These are phyloP conservation scores for Meripilus lineatus DNA, from an alignment of 1,284 basidiomycete genomes.

Conservation along the genomic window DNA sequence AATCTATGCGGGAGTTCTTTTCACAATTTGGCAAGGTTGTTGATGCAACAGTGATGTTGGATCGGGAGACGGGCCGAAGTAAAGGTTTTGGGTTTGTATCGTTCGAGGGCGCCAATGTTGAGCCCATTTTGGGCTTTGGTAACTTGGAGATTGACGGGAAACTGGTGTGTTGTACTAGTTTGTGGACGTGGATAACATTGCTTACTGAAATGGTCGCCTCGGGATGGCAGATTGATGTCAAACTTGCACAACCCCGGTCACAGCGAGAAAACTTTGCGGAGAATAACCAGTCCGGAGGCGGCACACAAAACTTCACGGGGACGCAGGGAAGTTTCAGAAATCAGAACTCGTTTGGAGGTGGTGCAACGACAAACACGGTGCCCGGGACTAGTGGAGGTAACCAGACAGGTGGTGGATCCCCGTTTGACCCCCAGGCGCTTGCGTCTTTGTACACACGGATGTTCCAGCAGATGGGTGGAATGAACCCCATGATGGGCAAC, in stretches of 20 bases:
- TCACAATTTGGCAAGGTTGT: constrained; percentile 89
- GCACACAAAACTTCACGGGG: not conserved
- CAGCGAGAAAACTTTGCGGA: constrained; percentile 58
- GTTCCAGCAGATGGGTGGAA: constrained; percentile 69
- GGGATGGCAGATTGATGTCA: constrained; percentile 97
- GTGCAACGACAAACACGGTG: constrained; percentile 16
- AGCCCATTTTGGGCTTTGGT: constrained; percentile 79
- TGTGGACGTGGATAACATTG: constrained; percentile 9
- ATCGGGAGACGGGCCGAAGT: constrained; percentile 91
- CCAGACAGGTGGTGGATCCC: constrained; percentile 13
- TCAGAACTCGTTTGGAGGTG: constrained; percentile 24
- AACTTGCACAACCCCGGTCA: constrained; percentile 85
- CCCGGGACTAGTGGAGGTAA: constrained; percentile 9
- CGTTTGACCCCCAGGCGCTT: constrained; percentile 78
- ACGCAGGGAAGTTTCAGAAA: not conserved
- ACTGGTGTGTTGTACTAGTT: constrained; percentile 49
- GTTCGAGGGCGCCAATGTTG: constrained; percentile 86
- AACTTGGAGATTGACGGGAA: constrained; percentile 92
- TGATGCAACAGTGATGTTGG: constrained; percentile 98
- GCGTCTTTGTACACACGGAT: constrained; percentile 79
- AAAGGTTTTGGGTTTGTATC: constrained; percentile 99
- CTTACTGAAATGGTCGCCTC: not conserved
- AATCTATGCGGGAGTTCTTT: constrained; percentile 91
- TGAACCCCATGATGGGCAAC: constrained; percentile 42
- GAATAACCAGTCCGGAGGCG: constrained; percentile 17